Evolutionary conservation across 2,329 filamentous ascomycete species (phyloP).

Genomic region (Cadophora gregata): DNA sequence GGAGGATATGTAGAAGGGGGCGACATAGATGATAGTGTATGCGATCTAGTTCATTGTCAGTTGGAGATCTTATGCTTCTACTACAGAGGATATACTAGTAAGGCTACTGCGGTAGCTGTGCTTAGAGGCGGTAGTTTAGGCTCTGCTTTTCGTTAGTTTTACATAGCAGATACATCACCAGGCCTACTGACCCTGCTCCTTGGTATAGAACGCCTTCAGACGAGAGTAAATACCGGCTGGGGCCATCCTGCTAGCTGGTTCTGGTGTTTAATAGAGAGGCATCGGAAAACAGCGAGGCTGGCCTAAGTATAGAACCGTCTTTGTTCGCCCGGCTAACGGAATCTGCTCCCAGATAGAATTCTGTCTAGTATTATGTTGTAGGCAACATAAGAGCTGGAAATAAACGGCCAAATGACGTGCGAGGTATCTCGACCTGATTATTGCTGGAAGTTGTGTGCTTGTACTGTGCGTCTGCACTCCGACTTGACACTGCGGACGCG

Average conservation of each 20-base stretch:
- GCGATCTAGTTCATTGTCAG: slow-evolving; percentile 57
- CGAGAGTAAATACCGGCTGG: slow-evolving; percentile 37
- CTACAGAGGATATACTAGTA: slow-evolving; percentile 34
- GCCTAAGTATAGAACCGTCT: background rate
- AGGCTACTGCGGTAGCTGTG: slow-evolving; percentile 35
- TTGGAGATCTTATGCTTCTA: background rate
- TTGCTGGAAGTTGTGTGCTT: background rate
- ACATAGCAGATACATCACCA: slow-evolving; percentile 4
- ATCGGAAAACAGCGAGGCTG: background rate
- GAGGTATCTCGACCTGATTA: background rate
- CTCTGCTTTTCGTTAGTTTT: slow-evolving; percentile 28
- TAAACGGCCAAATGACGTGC: background rate
- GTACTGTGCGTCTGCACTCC: background rate
- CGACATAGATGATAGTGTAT: slow-evolving; percentile 89
- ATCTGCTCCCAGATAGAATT: background rate
- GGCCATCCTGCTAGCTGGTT: slow-evolving; percentile 35
- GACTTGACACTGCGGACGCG: too few species aligned
- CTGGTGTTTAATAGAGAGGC: slow-evolving; percentile 1
- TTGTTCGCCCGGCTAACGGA: background rate
- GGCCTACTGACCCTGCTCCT: slow-evolving; percentile 36
- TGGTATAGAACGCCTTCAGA: slow-evolving; percentile 37
- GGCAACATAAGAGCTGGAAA: background rate
- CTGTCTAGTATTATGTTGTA: background rate
- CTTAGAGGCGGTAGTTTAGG: slow-evolving; percentile 38
- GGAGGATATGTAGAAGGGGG: slow-evolving; percentile 85